Base-by-base conservation (phyloP, 768 basidiomycete species). In the Mrakia blollopis region DNA sequence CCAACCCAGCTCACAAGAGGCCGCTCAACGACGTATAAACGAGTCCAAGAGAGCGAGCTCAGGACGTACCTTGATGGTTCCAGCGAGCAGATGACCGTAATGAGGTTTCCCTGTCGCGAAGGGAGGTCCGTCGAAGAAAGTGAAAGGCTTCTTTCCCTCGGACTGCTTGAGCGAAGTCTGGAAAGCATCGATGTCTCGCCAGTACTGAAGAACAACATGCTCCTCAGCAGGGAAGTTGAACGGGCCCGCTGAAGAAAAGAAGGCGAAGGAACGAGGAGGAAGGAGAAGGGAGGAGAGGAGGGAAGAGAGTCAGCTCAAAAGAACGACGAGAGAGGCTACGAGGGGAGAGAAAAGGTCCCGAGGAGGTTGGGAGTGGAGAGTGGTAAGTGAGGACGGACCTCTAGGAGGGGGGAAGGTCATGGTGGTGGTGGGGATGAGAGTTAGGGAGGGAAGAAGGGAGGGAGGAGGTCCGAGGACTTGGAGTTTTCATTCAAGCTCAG, bases 101-200 rank as follows among this genome's bases (percentile, higher is more conserved):
- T 98, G 96, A 10, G 96, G 96, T 80, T 95, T 86, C 62, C 97
- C 97, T 2, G 96, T 98, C 0, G 96, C 96, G 81, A 98, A 98
- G 0, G 96, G 96, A 3, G 94, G 94, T 6, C 95, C 95, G 83
- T 98, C 97, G 85, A 94, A 98, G 86, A 99, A 99, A 32, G 94
- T 89, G 83, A 87, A 99, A 81, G 92, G 90, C 25, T 94, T 94
- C 54, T 90, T 87, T 4, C 94, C 94, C 82, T 96, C 91, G 0
- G 93, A 93, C 47, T 78, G 77, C 85, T 93, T 94, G 80, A 98
- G 84, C 80, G 92, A 93, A 10, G 95, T 98, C 82, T 91, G 89
- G 85, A 99, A 99, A 78, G 97, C 97, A 86, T 98, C 93, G 83
- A 99, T 99, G 83, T 95, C 94, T 80, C 88, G 87, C 96, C 96